Evolutionary conservation across 345 rosid species (phyloP).

Genomic region (Linum lewisii): DNA sequence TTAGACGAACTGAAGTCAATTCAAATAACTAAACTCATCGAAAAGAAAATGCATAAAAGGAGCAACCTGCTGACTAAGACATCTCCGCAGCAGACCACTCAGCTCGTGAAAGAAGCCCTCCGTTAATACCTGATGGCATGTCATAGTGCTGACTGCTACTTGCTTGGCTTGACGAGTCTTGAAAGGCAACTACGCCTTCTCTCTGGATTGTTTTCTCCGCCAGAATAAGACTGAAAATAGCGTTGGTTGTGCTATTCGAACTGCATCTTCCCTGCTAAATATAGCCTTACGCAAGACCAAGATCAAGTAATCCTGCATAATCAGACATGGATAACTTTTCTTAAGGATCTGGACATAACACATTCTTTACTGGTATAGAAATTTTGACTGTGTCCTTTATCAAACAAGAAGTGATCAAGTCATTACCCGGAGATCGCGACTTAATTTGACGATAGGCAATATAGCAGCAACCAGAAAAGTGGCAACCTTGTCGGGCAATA

Average conservation of each 20-base stretch:
- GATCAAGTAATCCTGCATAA: conserved; percentile 59
- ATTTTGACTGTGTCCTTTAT: background rate
- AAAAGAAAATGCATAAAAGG: background rate
- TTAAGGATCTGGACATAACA: too few relatives aligned
- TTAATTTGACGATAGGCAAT: conserved; percentile 59
- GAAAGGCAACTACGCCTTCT: conserved; percentile 38
- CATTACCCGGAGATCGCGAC: conserved; percentile 58
- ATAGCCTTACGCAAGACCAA: conserved; percentile 80
- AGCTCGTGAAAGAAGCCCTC: conserved; percentile 53
- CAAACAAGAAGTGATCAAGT: background rate
- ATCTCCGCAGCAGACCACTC: conserved; percentile 74
- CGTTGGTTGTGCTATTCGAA: conserved; percentile 66
- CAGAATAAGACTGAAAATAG: conserved; percentile 48
- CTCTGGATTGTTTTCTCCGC: conserved; percentile 55
- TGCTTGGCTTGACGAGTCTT: conserved; percentile 88
- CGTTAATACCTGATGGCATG: conserved; percentile 23
- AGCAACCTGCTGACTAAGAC: conserved; percentile 72
- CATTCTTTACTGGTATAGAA: too few relatives aligned
- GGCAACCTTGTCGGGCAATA: conserved; percentile 52
- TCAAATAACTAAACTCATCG: conserved; percentile 3
- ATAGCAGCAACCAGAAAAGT: conserved; percentile 48
- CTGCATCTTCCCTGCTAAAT: conserved; percentile 69
- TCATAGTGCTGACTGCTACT: conserved; percentile 80
- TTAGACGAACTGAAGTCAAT: conserved; percentile 12
- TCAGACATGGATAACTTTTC: too few relatives aligned